phyloP scores from a whole-genome alignment of 495 filamentous ascomycete genomes.

The Xylaria intraflava region DNA sequence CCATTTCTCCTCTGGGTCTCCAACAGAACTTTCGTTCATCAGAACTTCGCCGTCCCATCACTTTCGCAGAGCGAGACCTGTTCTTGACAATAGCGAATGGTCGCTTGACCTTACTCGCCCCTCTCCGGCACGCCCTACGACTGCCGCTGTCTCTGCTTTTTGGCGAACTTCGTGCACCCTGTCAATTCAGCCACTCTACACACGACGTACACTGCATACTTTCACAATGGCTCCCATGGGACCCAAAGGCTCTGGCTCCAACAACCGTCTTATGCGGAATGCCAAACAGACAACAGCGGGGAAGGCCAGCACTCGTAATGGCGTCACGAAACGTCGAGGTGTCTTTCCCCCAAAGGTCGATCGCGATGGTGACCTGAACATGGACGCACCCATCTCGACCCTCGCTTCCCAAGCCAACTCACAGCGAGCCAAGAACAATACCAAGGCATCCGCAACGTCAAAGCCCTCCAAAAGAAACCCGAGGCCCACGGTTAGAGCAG shows the following conservation, averaged over 20 bases:
- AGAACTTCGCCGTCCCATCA: not conserved
- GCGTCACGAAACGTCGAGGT: conserved; percentile 62
- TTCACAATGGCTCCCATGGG: conserved; percentile 34
- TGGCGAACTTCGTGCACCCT: not conserved
- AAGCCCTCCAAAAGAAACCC: conserved; percentile 26
- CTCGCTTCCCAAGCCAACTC: conserved; percentile 27
- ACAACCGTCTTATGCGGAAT: conserved; percentile 29
- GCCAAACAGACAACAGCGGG: conserved; percentile 3
- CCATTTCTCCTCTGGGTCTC: not conserved
- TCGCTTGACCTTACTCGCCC: not conserved
- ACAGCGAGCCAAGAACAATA: conserved; percentile 12
- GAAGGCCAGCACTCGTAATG: conserved; percentile 43
- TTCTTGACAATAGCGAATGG: not conserved
- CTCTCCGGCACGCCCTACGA: not conserved
- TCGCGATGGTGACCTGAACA: conserved; percentile 75
- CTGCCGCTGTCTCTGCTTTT: not conserved
- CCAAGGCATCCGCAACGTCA: conserved; percentile 15
- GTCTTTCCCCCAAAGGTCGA: conserved; percentile 49
- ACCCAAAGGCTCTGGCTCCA: conserved; percentile 15
- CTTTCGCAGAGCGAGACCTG: conserved; percentile 1
- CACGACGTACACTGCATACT: not conserved
- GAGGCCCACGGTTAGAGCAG: conserved; percentile 25
- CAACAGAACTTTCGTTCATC: not conserved
- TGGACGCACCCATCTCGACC: conserved; percentile 50
- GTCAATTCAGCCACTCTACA: not conserved